Conservation (phyloP, 805 yeast species). For the Candida endomychidarum region DNA sequence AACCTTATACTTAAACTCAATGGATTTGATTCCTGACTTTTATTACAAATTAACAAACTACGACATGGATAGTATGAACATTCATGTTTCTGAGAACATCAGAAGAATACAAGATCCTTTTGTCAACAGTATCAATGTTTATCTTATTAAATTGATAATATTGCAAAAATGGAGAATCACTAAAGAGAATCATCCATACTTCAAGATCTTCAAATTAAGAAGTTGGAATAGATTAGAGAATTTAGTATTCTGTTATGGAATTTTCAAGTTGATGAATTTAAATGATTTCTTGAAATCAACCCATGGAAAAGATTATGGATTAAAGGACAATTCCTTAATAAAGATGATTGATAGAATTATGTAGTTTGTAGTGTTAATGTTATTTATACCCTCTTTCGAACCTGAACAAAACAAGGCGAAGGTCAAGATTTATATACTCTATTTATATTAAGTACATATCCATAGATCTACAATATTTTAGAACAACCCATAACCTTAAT, state of each 20-base stretch:
- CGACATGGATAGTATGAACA: conserved; percentile 12
- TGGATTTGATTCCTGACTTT: conserved; percentile 21
- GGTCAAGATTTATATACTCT: too few relatives aligned
- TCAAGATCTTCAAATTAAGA: conserved; percentile 23
- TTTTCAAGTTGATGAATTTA: conserved; percentile 39
- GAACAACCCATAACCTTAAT: not conserved
- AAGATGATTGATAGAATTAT: conserved; percentile 22
- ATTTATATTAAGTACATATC: too few relatives aligned
- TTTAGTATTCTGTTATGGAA: conserved; percentile 32
- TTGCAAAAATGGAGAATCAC: conserved; percentile 43
- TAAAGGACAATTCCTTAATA: conserved; percentile 18
- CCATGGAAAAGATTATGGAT: conserved; percentile 18
- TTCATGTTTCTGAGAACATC: conserved; percentile 14
- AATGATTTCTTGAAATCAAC: conserved; percentile 29
- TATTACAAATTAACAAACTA: conserved; percentile 15
- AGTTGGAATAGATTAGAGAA: conserved; percentile 37
- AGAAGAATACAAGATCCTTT: conserved; percentile 26
- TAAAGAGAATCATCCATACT: conserved; percentile 39
- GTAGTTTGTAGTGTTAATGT: conserved; percentile 12
- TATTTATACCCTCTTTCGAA: too few relatives aligned
- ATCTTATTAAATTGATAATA: conserved; percentile 33
- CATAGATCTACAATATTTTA: too few relatives aligned
- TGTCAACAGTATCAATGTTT: conserved; percentile 30
- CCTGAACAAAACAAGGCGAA: too few relatives aligned
- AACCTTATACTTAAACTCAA: conserved; percentile 25